A percentile compares a stretch with the other conserved stretches of the same genome.
Evolutionary conservation across 257 asterid genomes (phyloP).

Genomic region (Hygrophila difformis): DNA sequence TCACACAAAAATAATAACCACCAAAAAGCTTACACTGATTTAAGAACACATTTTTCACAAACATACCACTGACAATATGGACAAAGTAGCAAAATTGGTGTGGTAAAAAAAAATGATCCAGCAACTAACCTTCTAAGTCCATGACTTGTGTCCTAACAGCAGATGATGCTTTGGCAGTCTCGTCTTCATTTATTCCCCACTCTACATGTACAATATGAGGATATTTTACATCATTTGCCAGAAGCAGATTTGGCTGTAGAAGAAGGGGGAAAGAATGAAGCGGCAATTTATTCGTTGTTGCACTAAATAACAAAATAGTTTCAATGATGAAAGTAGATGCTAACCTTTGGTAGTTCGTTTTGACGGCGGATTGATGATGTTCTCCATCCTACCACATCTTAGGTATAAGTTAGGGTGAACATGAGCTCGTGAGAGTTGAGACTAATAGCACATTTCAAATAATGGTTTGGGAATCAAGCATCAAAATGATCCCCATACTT

Average conservation of each 20-base stretch:
- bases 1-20: no score
- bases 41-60: neutral
- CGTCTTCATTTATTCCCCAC: constrained; percentile 33
- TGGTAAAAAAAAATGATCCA: constrained; percentile 1
- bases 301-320: constrained; percentile 4
- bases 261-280: constrained; percentile 6
- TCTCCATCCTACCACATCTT: constrained; percentile 96
- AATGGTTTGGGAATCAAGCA: no score
- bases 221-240: constrained; percentile 52
- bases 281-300: no score
- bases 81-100: neutral
- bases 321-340: constrained; percentile 5
- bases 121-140: constrained; percentile 65
- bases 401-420: constrained; percentile 38
- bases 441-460: no score
- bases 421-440: constrained; percentile 13
- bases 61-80: neutral
- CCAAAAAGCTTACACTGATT: no score
- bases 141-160: constrained; percentile 42
- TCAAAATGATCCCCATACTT: no score
- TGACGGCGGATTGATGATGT: constrained; percentile 90
- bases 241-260: constrained; percentile 44
- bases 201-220: constrained; percentile 80
- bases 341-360: constrained; percentile 73
- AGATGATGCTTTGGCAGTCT: constrained; percentile 26